phyloP scores from a whole-genome alignment of 257 asterid genomes.

The Ilex asprella region DNA sequence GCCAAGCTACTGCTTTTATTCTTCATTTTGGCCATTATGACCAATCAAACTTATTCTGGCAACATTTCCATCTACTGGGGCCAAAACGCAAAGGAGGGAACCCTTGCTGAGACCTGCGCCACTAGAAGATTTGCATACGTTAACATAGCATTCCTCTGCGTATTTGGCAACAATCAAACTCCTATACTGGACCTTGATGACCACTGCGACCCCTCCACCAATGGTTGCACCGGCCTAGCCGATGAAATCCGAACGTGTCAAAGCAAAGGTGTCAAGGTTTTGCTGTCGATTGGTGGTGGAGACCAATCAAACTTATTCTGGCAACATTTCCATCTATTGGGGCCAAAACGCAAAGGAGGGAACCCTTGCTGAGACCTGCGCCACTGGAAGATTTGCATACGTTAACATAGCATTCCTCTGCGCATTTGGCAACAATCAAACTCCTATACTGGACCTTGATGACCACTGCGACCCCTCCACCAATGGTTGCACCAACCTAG shows the following conservation, averaged over 20 bases:
- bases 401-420: not conserved
- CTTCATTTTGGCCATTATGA: no score
- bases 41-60: not conserved
- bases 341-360: not conserved
- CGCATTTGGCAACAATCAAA: not conserved
- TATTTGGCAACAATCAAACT: not conserved
- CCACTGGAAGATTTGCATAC: not conserved
- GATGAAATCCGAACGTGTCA: not conserved
- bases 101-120: not conserved
- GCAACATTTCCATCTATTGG: not conserved
- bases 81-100: not conserved
- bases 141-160: not conserved
- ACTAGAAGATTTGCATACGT: not conserved
- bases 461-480: not conserved
- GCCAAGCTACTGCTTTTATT: no score
- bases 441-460: not conserved
- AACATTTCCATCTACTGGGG: not conserved
- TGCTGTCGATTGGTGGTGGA: not conserved
- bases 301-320: not conserved
- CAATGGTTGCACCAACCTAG: not conserved
- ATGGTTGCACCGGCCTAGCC: not conserved
- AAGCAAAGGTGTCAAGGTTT: not conserved
- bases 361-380: not conserved
- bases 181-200: not conserved
- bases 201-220: not conserved